Conservation (phyloP, 805 yeast genomes). For the Tetrapisispora taiwanensis region DNA sequence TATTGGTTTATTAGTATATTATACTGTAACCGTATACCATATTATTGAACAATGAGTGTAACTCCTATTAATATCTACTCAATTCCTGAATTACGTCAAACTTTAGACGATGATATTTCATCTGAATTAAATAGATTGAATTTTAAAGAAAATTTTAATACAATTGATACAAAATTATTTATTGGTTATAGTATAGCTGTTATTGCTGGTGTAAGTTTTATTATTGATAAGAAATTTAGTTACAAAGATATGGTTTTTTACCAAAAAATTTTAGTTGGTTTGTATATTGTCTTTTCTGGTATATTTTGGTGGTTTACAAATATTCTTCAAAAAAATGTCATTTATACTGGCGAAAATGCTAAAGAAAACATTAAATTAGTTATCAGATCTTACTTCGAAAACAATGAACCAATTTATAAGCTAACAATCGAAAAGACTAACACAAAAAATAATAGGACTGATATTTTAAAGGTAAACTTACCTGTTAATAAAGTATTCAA, state of each 20-base stretch:
- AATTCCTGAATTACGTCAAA: conserved; percentile 23
- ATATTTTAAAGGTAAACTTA: conserved; percentile 11
- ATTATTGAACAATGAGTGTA: background rate
- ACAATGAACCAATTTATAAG: conserved; percentile 36
- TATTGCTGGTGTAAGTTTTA: conserved; percentile 40
- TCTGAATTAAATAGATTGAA: conserved; percentile 17
- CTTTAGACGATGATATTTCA: conserved; percentile 25
- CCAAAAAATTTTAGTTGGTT: conserved; percentile 32
- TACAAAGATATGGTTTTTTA: conserved; percentile 35
- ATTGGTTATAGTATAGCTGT: conserved; percentile 42
- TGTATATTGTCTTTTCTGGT: conserved; percentile 34
- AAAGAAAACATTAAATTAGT: conserved; percentile 22
- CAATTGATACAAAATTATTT: conserved; percentile 38
- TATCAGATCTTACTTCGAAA: conserved; percentile 28
- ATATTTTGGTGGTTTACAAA: conserved; percentile 31
- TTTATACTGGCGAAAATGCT: conserved; percentile 35
- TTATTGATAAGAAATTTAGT: conserved; percentile 39
- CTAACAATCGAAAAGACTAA: conserved; percentile 23
- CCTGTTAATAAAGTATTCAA: conserved; percentile 30
- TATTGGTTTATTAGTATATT: too few species aligned
- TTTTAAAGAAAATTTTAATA: conserved; percentile 14
- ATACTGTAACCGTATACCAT: too few species aligned
- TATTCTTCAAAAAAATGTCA: conserved; percentile 33
- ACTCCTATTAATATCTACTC: conserved; percentile 26
- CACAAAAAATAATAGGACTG: conserved; percentile 7